phyloP scores from a whole-genome alignment of 257 asterid species.

The Marsdenia floribunda region DNA sequence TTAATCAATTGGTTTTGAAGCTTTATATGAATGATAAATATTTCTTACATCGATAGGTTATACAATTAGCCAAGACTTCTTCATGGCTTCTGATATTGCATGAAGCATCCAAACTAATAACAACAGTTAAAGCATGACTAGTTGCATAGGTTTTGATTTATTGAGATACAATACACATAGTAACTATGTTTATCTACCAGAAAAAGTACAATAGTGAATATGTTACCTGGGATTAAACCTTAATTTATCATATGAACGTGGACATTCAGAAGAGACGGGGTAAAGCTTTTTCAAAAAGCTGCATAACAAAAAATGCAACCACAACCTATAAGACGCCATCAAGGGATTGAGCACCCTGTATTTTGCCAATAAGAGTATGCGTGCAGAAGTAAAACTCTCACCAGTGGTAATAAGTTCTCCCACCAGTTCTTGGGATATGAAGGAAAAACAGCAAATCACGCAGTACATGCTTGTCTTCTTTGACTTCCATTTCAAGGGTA shows the following conservation, averaged over 20 bases:
- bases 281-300: conserved; percentile 90
- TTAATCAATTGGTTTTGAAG: background rate
- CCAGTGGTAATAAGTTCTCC: conserved; percentile 91
- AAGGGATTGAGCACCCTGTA: background rate
- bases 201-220: background rate
- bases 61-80: background rate
- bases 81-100: background rate
- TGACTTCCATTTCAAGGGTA: conserved; percentile 48
- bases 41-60: background rate
- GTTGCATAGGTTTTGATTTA: background rate
- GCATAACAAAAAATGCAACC: conserved; percentile 15
- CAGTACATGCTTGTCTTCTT: conserved; percentile 58
- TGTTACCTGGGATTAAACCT: conserved; percentile 82
- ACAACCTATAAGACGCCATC: background rate
- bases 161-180: conserved; percentile 8
- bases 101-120: background rate
- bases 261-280: conserved; percentile 64
- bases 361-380: background rate
- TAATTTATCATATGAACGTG: conserved; percentile 91
- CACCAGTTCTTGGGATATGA: conserved; percentile 97
- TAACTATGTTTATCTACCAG: conserved; percentile 2
- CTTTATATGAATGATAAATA: background rate
- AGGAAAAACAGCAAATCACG: conserved; percentile 91
- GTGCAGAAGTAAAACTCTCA: conserved; percentile 19
- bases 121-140: background rate